phyloP scores from a whole-genome alignment of 129 eudicot species.

The Calendula officinalis region DNA sequence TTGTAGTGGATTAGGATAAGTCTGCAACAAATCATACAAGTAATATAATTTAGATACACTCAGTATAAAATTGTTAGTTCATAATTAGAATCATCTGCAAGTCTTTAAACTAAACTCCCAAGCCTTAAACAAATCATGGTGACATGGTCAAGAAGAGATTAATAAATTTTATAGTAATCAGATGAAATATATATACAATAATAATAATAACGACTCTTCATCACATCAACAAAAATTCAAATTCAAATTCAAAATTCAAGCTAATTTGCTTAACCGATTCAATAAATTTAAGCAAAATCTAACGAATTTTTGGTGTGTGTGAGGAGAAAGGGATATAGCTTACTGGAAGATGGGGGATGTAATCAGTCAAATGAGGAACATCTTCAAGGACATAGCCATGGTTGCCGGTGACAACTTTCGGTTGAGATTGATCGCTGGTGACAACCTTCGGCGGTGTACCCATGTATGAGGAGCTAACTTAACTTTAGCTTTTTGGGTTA shows the following conservation, averaged over 20 bases:
- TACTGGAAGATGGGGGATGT: slow-evolving; percentile 63
- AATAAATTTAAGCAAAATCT: background rate
- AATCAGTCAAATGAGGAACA: slow-evolving; percentile 87
- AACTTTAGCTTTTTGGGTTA: background rate
- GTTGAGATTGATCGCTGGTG: slow-evolving; percentile 10
- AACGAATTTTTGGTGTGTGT: background rate
- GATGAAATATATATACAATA: background rate
- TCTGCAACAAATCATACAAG: slow-evolving; percentile 45
- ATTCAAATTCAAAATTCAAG: background rate
- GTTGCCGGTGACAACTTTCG: slow-evolving; percentile 44
- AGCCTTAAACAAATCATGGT: background rate
- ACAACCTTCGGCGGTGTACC: slow-evolving; percentile 13
- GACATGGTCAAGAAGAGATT: slow-evolving; percentile 5
- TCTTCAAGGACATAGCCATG: slow-evolving; percentile 69
- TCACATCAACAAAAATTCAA: slow-evolving; percentile 4
- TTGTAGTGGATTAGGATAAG: slow-evolving; percentile 79
- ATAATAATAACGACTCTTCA: background rate
- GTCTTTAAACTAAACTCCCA: too few species aligned
- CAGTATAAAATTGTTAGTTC: background rate
- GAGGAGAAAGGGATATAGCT: background rate
- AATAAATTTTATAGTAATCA: slow-evolving; percentile 11
- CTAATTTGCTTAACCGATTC: background rate
- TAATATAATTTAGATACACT: slow-evolving; percentile 10
- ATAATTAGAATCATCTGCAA: too few species aligned
- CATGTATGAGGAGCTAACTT: slow-evolving; percentile 26